Evolutionary conservation across 1,284 basidiomycete species (phyloP).

Genomic region (Phellopilus nigrolimitatus): DNA sequence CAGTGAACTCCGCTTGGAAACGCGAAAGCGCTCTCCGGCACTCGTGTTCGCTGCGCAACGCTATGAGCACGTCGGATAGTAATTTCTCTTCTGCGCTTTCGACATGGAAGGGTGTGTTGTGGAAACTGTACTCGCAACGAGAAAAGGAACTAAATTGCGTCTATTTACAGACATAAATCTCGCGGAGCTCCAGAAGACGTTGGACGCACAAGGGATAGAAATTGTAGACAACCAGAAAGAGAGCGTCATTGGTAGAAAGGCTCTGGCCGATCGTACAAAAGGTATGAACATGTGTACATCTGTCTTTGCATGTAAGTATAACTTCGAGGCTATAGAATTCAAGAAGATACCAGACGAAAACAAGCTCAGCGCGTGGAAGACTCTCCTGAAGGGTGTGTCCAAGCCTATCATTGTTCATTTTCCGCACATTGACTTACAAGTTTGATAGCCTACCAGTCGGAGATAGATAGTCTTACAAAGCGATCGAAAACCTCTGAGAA

Average conservation of each 20-base stretch:
- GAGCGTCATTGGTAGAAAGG: conserved; percentile 88
- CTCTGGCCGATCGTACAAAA: conserved; percentile 88
- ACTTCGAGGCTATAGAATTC: conserved; percentile 60
- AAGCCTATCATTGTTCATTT: background rate
- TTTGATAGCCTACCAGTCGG: conserved; percentile 81
- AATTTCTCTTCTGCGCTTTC: conserved; percentile 84
- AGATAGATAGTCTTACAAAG: conserved; percentile 93
- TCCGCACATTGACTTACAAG: conserved; percentile 5
- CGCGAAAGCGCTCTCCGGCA: background rate
- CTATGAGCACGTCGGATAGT: conserved; percentile 45
- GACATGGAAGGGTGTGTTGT: conserved; percentile 78
- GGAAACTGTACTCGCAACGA: background rate
- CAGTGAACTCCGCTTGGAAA: conserved; percentile 1
- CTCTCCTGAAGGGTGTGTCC: conserved; percentile 72
- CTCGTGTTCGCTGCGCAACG: background rate
- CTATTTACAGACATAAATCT: conserved; percentile 71
- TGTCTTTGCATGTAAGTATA: conserved; percentile 4
- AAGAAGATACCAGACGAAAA: conserved; percentile 87
- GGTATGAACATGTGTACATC: conserved; percentile 35
- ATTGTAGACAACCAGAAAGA: conserved; percentile 98
- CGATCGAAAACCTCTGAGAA: conserved; percentile 90
- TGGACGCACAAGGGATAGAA: conserved; percentile 88
- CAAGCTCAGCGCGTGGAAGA: conserved; percentile 82
- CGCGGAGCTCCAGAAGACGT: conserved; percentile 84
- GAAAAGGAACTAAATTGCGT: conserved; percentile 1